phyloP scores from a whole-genome alignment of 164 flowering plant species.

The Protea cynaroides region DNA sequence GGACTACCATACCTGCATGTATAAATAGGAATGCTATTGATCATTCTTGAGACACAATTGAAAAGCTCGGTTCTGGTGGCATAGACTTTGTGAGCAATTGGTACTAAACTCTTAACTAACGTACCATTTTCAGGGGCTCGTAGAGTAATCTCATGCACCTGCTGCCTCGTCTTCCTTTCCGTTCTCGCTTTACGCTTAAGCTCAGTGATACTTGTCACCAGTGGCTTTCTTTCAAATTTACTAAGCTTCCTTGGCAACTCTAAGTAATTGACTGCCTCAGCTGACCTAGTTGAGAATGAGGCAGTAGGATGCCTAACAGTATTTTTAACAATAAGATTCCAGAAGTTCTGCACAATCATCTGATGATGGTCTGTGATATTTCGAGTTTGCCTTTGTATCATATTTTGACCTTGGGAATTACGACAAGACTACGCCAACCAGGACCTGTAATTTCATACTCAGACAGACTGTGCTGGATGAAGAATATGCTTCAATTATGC shows the following conservation, averaged over 20 bases:
- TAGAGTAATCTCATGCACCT: conserved; percentile 29
- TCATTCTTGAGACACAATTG: conserved; percentile 38
- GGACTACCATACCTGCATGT: conserved; percentile 41
- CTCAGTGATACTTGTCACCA: conserved; percentile 38
- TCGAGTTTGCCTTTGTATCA: conserved; percentile 7
- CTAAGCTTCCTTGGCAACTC: conserved; percentile 39
- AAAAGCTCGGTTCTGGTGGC: conserved; percentile 35
- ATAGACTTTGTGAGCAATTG: conserved; percentile 52
- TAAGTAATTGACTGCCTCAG: conserved; percentile 1
- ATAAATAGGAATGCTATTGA: conserved; percentile 27
- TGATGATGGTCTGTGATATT: neutral
- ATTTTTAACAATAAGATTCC: neutral
- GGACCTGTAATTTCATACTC: too few species aligned
- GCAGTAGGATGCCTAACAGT: conserved; percentile 1
- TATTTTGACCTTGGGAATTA: neutral
- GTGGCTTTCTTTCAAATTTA: conserved; percentile 50
- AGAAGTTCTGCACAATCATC: neutral
- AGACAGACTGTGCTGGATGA: too few species aligned
- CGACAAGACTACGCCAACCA: too few species aligned
- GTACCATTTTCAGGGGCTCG: conserved; percentile 60
- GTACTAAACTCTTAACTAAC: conserved; percentile 44
- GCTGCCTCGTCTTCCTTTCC: conserved; percentile 29
- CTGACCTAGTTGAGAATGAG: conserved; percentile 19
- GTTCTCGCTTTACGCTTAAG: conserved; percentile 49
- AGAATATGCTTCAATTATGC: too few species aligned